Conservation (phyloP, 345 rosid genomes). For the Corchorus olitorius region DNA sequence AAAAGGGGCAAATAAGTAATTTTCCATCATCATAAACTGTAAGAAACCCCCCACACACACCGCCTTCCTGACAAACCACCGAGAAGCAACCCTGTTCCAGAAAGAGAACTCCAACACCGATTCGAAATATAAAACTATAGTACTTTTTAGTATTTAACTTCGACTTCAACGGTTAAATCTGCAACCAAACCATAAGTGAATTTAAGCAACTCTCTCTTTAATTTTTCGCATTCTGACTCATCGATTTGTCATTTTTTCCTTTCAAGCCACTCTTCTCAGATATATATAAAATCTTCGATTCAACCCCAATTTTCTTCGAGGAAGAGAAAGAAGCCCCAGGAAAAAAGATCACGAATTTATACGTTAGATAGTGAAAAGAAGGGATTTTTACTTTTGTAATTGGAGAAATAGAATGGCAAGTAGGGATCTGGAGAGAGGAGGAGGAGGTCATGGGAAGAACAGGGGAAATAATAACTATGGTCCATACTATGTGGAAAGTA, state of each 20-base stretch:
- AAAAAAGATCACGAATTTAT: conserved; percentile 19
- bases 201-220: not conserved
- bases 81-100: not conserved
- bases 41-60: conserved; percentile 4
- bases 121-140: no score
- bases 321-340: not conserved
- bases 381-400: not conserved
- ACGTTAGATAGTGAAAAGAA: not conserved
- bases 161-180: conserved; percentile 28
- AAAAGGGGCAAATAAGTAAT: not conserved
- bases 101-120: not conserved
- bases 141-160: not conserved
- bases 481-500: conserved; percentile 40
- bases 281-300: conserved; percentile 8
- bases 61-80: not conserved
- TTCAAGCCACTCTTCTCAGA: conserved; percentile 36
- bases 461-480: conserved; percentile 22
- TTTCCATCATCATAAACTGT: no score
- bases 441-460: conserved; percentile 25
- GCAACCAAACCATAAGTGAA: not conserved
- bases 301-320: conserved; percentile 23
- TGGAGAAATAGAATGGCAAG: conserved; percentile 44
- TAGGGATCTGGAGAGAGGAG: conserved; percentile 70
- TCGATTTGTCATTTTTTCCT: conserved; percentile 31
- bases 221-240: not conserved